Base-by-base conservation (phyloP, 345 rosid genomes). In the Eucalyptus erythrocorys region DNA sequence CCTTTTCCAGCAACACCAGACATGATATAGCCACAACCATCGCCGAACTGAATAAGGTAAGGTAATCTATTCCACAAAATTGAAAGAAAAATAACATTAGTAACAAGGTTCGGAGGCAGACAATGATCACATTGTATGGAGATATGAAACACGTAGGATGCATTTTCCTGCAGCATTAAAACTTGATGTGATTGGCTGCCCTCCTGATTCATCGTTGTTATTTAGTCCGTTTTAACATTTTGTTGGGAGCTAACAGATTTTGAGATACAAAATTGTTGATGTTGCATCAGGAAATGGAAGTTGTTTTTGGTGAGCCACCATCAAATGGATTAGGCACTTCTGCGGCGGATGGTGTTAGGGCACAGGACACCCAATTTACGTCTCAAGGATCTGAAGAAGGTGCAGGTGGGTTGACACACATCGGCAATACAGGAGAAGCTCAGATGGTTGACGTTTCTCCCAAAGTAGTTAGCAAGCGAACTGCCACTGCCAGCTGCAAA, bases 361-460 rank as follows among this genome's bases (percentile, higher is more conserved):
- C 64, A 37, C 89, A 88, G 87, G 91, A 93, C 87, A 48, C 93
- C 59, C 89, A 87, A 49, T 50, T 71, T 49, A 87, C 24, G 42
- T 90, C 94, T 91, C 50, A 85, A 80, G 88, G 76, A 32, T 48
- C 88, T 32, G 82, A 68, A 27, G 89, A 51, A 21, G 91, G 71
- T 85, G 24, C 42, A 48, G 87, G 88, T 87, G 87, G 92, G 89
- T 92, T 97, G 88, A 94, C 96, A 21, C 99, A 97, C 66, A 89
- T 95, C 42, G 95, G 95, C 34, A 61, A 90, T 86, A 53, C 91
- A 4, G 97, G 99, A 80, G 98, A 95, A 91, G 99, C 99, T 17
- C 95, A 95, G 89, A 98, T 97, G 99, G 98, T 98, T 88, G 97
- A 98, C 91, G 99, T 96, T 89, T 97, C 99, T 68, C 93, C 95